Percentiles rank a stretch among this genome's conserved stretches.
Evolutionary conservation across 805 yeast species (phyloP).

Genomic region (Jamesozyma rosinii): DNA sequence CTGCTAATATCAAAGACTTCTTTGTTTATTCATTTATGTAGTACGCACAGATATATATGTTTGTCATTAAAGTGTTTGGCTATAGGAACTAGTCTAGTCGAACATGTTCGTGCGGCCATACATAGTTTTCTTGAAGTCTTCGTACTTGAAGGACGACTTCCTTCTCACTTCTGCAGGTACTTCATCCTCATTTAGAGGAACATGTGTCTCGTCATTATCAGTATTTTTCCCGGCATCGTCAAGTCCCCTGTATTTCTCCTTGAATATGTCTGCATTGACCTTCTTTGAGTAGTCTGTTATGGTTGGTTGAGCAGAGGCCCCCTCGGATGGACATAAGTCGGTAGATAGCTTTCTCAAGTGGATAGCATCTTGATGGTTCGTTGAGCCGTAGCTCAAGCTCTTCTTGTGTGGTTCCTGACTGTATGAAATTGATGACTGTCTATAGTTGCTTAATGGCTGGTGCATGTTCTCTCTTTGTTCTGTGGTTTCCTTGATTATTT

Average conservation of each 20-base stretch:
- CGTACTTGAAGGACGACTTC: slow-evolving; percentile 18
- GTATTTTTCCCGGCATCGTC: background rate
- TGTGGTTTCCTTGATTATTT: slow-evolving; percentile 1
- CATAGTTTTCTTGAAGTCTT: slow-evolving; percentile 9
- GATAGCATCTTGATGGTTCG: slow-evolving; percentile 2
- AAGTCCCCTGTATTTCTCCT: background rate
- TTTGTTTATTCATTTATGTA: no score
- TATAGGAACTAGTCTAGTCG: slow-evolving; percentile 1
- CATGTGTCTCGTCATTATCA: background rate
- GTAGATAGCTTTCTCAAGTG: slow-evolving; percentile 6
- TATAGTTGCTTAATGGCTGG: slow-evolving; percentile 2
- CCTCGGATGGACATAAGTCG: background rate
- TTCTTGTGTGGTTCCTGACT: background rate
- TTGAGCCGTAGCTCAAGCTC: background rate
- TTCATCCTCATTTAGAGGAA: background rate
- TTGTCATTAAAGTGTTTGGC: no score
- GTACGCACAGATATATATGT: no score
- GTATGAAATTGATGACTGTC: background rate
- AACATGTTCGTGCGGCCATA: slow-evolving; percentile 23
- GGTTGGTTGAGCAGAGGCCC: background rate
- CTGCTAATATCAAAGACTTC: no score
- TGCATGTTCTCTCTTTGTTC: slow-evolving; percentile 4
- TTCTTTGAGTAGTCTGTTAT: background rate
- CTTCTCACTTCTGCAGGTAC: slow-evolving; percentile 5
- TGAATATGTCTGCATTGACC: background rate